These are phyloP conservation scores for Xylariaceae sp. DNA, from an alignment of 2,329 filamentous ascomycete species.

Conservation along the genomic window DNA sequence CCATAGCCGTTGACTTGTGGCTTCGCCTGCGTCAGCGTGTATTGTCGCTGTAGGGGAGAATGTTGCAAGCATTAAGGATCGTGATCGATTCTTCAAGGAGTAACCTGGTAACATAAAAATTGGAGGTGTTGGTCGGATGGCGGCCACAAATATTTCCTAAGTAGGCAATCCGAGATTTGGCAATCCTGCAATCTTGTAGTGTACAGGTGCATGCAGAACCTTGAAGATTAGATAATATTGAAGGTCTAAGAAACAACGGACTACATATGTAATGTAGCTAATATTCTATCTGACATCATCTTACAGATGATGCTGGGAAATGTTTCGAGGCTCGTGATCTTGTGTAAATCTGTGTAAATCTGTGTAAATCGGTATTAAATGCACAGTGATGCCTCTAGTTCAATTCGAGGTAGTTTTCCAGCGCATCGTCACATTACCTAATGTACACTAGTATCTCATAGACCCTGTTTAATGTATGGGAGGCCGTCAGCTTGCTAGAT, in stretches of 20 bases:
- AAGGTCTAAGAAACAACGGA: neutral
- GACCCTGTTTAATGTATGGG: no score
- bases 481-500: no score
- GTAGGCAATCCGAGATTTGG: constrained; percentile 17
- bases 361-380: neutral
- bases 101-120: no score
- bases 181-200: neutral
- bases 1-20: neutral
- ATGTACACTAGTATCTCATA: no score
- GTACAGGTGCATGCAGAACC: neutral
- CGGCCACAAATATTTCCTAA: constrained; percentile 8
- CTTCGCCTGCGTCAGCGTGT: no score
- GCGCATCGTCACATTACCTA: no score
- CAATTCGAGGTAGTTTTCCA: neutral
- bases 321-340: neutral
- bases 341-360: neutral
- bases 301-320: neutral
- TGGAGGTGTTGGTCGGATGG: neutral
- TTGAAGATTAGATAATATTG: neutral
- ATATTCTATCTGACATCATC: constrained; percentile 21
- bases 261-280: no score
- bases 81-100: no score
- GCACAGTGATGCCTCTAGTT: constrained; percentile 15
- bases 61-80: no score
- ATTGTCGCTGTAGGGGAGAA: no score